phyloP scores from a whole-genome alignment of 2,329 filamentous ascomycete genomes.

The Ascosphaera aggregata region DNA sequence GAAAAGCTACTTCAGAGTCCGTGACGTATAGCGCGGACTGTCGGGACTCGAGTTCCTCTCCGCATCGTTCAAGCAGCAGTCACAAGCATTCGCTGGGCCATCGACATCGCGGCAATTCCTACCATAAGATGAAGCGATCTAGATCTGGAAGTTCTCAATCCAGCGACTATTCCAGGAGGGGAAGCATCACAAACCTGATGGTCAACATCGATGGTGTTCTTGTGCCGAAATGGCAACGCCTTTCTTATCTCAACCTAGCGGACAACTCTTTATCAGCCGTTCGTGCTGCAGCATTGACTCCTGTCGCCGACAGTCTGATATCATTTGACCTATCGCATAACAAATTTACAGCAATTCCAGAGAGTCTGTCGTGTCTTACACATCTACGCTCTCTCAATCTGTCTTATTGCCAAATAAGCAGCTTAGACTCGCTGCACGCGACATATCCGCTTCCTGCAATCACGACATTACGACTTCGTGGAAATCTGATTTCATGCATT shows the following conservation, averaged over 20 bases:
- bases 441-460: slow-evolving; percentile 70
- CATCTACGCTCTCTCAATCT: slow-evolving; percentile 81
- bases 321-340: slow-evolving; percentile 87
- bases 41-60: background rate
- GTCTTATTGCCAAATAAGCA: slow-evolving; percentile 94
- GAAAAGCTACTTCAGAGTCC: background rate
- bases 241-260: slow-evolving; percentile 73
- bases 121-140: slow-evolving; percentile 59
- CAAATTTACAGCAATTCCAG: slow-evolving; percentile 81
- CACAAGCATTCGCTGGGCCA: slow-evolving; percentile 46
- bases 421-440: slow-evolving; percentile 49
- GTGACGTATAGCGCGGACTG: background rate
- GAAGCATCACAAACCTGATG: slow-evolving; percentile 59
- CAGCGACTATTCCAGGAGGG: slow-evolving; percentile 32
- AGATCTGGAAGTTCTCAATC: slow-evolving; percentile 88
- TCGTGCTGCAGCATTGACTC: slow-evolving; percentile 48
- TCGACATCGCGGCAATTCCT: slow-evolving; percentile 38
- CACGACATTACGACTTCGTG: slow-evolving; percentile 72
- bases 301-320: slow-evolving; percentile 67
- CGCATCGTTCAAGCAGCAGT: slow-evolving; percentile 17
- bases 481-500: slow-evolving; percentile 66
- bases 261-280: slow-evolving; percentile 80
- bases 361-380: slow-evolving; percentile 65
- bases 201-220: slow-evolving; percentile 36
- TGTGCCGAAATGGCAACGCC: slow-evolving; percentile 80